phyloP scores from a whole-genome alignment of 1,139 yeast species.

The Protomyces gravidus region DNA sequence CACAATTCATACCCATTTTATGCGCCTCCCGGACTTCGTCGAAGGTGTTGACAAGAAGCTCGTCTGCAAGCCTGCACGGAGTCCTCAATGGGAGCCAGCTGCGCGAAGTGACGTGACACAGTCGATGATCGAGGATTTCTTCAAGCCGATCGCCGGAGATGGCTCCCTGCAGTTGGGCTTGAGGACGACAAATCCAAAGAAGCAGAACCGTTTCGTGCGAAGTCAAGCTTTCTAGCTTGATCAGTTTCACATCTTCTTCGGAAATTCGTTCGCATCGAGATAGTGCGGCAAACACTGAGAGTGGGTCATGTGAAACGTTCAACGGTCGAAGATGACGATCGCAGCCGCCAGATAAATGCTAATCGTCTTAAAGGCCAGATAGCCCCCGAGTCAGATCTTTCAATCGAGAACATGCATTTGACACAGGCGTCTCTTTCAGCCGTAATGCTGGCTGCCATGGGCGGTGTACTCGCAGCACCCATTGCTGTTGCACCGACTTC shows the following conservation, averaged over 20 bases:
- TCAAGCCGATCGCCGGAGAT: not conserved
- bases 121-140: not conserved
- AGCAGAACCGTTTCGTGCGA: conserved; percentile 1
- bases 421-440: not conserved
- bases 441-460: not conserved
- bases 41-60: conserved; percentile 73
- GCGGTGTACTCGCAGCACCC: not conserved
- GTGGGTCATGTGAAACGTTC: not conserved
- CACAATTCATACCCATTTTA: conserved; percentile 69
- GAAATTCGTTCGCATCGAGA: too few species aligned
- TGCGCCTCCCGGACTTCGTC: conserved; percentile 60
- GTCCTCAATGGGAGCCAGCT: not conserved
- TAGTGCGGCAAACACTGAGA: not conserved
- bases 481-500: too few species aligned
- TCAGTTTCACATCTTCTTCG: too few species aligned
- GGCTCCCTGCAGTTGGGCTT: not conserved
- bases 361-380: too few species aligned
- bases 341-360: not conserved
- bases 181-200: not conserved
- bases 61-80: conserved; percentile 38
- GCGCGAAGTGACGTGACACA: not conserved
- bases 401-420: not conserved
- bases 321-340: not conserved
- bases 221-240: not conserved
- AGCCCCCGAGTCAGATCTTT: too few species aligned